These are phyloP conservation scores for Phascolomyces articulosus DNA, from an alignment of 371 early-diverging fungal species.

Conservation along the genomic window DNA sequence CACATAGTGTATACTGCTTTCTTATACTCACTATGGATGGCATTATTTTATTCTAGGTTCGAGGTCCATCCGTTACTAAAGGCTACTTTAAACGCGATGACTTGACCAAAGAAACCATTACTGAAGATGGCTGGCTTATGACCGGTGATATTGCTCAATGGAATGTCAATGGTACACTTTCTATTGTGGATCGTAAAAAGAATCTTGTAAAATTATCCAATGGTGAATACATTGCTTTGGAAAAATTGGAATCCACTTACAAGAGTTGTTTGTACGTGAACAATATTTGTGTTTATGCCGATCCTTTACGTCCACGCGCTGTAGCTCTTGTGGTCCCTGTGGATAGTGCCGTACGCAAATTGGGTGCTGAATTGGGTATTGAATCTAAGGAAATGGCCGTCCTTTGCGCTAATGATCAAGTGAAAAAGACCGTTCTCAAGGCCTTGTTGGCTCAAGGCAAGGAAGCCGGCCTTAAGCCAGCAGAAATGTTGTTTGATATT, in stretches of 20 bases:
- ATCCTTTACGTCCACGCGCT: constrained; percentile 66
- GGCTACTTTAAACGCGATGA: constrained; percentile 76
- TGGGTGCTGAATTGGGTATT: constrained; percentile 31
- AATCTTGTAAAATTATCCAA: constrained; percentile 79
- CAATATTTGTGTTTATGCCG: constrained; percentile 89
- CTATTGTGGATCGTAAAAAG: constrained; percentile 85
- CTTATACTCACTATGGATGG: neutral
- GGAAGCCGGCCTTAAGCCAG: constrained; percentile 62
- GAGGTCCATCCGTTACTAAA: constrained; percentile 77
- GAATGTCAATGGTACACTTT: constrained; percentile 69
- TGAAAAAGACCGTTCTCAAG: constrained; percentile 41
- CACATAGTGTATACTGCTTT: no score
- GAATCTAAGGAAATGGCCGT: constrained; percentile 31
- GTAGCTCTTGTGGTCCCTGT: constrained; percentile 79
- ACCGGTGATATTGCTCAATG: constrained; percentile 94
- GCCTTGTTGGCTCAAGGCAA: constrained; percentile 44
- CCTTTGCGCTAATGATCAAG: constrained; percentile 15
- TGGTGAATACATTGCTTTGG: constrained; percentile 98
- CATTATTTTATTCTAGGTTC: constrained; percentile 15
- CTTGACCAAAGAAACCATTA: constrained; percentile 74
- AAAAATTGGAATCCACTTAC: constrained; percentile 96
- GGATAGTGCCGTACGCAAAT: constrained; percentile 49
- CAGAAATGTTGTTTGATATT: constrained; percentile 71
- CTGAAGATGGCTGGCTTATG: constrained; percentile 85
- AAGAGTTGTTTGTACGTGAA: constrained; percentile 75